These are phyloP conservation scores for Suzukiozyma palmioleophila DNA, from an alignment of 1,139 yeast genomes.

Conservation along the genomic window DNA sequence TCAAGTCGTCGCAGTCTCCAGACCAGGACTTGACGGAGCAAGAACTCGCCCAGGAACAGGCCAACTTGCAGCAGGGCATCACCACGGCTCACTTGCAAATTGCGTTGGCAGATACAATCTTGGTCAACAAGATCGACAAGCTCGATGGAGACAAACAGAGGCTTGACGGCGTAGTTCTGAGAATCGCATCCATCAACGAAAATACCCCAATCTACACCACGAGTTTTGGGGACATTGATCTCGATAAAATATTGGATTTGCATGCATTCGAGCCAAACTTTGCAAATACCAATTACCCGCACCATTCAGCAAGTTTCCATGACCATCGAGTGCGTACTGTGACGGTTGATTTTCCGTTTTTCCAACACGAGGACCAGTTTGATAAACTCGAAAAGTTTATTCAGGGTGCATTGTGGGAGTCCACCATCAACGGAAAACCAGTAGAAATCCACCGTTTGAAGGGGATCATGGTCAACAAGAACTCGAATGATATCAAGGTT, in stretches of 20 bases:
- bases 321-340: conserved; percentile 62
- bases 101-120: conserved; percentile 79
- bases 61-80: conserved; percentile 40
- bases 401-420: conserved; percentile 69
- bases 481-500: conserved; percentile 44
- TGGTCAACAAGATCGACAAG: conserved; percentile 74
- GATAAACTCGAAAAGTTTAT: conserved; percentile 52
- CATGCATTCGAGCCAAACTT: conserved; percentile 67
- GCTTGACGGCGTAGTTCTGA: conserved; percentile 20
- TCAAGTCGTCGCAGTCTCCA: conserved; percentile 17
- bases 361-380: conserved; percentile 28
- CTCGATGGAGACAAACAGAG: conserved; percentile 17
- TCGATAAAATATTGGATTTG: conserved; percentile 61
- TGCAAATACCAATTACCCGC: conserved; percentile 22
- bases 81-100: conserved; percentile 89
- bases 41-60: conserved; percentile 32
- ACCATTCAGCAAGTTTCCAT: conserved; percentile 28
- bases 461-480: conserved; percentile 54
- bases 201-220: conserved; percentile 67
- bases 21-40: conserved; percentile 20
- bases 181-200: conserved; percentile 59
- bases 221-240: conserved; percentile 64
- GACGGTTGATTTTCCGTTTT: conserved; percentile 48
- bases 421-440: conserved; percentile 30
- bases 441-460: conserved; percentile 80